These are phyloP conservation scores for Mucor piriformis DNA, from an alignment of 371 early-diverging fungal species.

Conservation along the genomic window DNA sequence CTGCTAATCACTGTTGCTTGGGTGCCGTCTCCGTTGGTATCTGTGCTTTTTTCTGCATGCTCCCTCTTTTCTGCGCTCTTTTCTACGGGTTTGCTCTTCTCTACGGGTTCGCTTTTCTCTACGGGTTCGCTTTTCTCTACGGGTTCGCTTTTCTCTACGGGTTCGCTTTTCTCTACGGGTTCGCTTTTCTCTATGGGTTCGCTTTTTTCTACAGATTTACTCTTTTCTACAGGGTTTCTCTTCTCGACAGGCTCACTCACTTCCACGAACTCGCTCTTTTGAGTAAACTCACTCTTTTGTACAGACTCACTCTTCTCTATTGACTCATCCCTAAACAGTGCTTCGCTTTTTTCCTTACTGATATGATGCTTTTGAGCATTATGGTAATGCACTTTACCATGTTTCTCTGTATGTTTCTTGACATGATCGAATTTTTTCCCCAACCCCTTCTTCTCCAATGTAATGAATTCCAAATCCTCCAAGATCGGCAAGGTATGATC, in stretches of 20 bases:
- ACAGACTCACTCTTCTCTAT: too few relatives aligned
- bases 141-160: too few relatives aligned
- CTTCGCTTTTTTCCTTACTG: background rate
- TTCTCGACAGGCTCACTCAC: background rate
- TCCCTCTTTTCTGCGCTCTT: too few relatives aligned
- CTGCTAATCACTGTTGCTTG: conserved; percentile 1
- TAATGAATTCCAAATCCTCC: background rate
- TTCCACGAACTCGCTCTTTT: too few relatives aligned
- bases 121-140: too few relatives aligned
- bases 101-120: background rate
- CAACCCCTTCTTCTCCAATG: background rate
- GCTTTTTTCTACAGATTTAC: background rate
- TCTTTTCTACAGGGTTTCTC: background rate
- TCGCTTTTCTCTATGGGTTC: background rate
- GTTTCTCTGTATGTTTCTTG: background rate
- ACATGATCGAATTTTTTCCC: background rate
- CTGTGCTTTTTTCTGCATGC: background rate
- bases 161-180: too few relatives aligned
- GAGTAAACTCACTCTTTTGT: too few relatives aligned
- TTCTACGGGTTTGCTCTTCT: background rate
- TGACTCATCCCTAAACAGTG: background rate
- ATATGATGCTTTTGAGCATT: background rate
- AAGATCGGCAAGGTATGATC: background rate
- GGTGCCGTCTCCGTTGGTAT: background rate
- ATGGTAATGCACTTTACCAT: background rate